Evolutionary conservation across 352 stramenopile species (phyloP).

Genomic region (Elongisporangium prolatum): DNA sequence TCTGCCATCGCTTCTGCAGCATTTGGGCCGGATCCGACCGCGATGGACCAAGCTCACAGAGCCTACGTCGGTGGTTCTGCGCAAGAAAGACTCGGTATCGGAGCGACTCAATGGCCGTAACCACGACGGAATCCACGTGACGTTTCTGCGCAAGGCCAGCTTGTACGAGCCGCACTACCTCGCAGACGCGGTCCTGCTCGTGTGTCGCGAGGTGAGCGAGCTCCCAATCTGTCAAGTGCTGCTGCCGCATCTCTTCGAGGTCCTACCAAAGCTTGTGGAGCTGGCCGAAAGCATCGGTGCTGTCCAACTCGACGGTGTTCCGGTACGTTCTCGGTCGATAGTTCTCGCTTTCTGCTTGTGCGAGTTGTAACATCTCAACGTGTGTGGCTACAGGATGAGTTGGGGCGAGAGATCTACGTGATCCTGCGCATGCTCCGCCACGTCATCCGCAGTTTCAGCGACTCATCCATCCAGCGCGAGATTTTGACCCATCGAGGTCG

Average conservation of each 20-base stretch:
- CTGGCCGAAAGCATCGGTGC: constrained; percentile 64
- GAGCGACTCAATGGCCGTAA: constrained; percentile 21
- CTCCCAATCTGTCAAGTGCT: constrained; percentile 37
- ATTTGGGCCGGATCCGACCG: constrained; percentile 44
- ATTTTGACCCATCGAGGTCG: constrained; percentile 33
- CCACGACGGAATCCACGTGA: constrained; percentile 52
- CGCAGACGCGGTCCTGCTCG: constrained; percentile 56
- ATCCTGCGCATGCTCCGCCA: constrained; percentile 57
- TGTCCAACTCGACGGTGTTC: constrained; percentile 57
- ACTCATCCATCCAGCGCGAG: constrained; percentile 39
- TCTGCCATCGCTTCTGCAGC: constrained; percentile 41
- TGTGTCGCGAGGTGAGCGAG: constrained; percentile 58
- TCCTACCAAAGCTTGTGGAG: constrained; percentile 44
- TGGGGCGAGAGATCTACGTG: constrained; percentile 72
- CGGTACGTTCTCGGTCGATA: constrained; percentile 25
- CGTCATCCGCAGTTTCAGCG: constrained; percentile 50
- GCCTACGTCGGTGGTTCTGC: constrained; percentile 22
- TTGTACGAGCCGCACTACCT: constrained; percentile 65
- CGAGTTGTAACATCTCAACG: background rate
- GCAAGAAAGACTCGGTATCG: constrained; percentile 22
- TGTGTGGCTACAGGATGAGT: constrained; percentile 35
- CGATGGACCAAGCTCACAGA: constrained; percentile 57
- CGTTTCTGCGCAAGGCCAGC: constrained; percentile 49
- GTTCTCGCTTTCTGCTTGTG: background rate
- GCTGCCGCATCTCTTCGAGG: constrained; percentile 54